phyloP scores from a whole-genome alignment of 148 eudicot genomes.

The Fagopyrum homotropicum region DNA sequence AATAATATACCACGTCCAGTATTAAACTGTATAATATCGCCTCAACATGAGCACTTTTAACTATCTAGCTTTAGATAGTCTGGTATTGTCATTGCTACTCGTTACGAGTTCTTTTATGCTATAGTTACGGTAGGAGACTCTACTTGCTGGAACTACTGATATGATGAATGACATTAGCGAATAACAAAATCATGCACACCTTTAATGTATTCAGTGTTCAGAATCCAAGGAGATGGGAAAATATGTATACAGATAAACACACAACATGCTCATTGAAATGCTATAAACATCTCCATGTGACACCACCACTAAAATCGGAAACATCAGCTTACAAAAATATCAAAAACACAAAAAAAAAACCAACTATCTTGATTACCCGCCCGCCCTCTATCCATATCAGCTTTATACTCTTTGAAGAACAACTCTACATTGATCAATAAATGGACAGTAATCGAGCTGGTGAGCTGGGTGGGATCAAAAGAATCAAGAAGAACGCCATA shows the following conservation, averaged over 20 bases:
- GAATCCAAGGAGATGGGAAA: not conserved
- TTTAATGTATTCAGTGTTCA: not conserved
- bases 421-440: not conserved
- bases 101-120: too few species aligned
- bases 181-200: not conserved
- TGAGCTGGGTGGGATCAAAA: constrained; percentile 1
- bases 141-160: too few species aligned
- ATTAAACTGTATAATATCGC: not conserved
- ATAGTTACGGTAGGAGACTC: too few species aligned
- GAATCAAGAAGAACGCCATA: not conserved
- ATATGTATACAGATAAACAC: not conserved
- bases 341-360: not conserved
- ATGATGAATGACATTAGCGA: too few species aligned
- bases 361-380: not conserved
- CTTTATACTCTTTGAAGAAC: not conserved
- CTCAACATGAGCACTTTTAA: not conserved
- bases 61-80: not conserved
- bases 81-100: too few species aligned
- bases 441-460: not conserved
- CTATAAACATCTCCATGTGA: not conserved
- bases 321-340: not conserved
- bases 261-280: not conserved
- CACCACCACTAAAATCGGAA: not conserved
- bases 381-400: not conserved
- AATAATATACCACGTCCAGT: not conserved